These are phyloP conservation scores for Lactarius sp. DNA, from an alignment of 768 basidiomycete genomes.

Conservation along the genomic window DNA sequence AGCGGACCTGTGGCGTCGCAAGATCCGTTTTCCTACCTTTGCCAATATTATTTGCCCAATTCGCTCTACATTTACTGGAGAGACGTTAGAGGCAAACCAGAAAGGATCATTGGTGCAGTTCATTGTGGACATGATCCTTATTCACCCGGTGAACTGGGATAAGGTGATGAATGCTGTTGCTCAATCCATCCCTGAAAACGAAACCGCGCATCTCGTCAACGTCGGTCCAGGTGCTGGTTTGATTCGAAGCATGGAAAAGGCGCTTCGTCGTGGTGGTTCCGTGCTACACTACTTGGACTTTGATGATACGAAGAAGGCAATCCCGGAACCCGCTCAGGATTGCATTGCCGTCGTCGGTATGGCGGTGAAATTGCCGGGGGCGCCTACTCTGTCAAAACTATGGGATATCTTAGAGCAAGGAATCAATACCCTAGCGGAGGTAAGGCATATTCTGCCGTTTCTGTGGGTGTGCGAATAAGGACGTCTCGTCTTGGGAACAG, in stretches of 20 bases:
- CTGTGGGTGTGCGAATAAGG: not conserved
- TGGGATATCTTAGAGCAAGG: constrained; percentile 60
- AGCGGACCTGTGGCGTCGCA: constrained; percentile 40
- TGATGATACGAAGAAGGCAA: not conserved
- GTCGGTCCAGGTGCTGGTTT: constrained; percentile 45
- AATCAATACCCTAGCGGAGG: constrained; percentile 52
- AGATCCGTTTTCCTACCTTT: constrained; percentile 48
- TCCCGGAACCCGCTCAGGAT: constrained; percentile 35
- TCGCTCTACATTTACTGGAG: constrained; percentile 21
- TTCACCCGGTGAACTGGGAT: constrained; percentile 41
- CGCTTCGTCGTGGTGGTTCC: constrained; percentile 29
- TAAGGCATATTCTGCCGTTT: constrained; percentile 29
- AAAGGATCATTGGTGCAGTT: constrained; percentile 15
- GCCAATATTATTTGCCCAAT: constrained; percentile 36
- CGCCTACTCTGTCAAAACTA: constrained; percentile 41
- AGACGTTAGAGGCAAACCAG: constrained; percentile 5
- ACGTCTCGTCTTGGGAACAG: constrained; percentile 34
- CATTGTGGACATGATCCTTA: constrained; percentile 24
- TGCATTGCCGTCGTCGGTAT: constrained; percentile 70
- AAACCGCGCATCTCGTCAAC: constrained; percentile 40
- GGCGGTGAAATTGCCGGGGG: constrained; percentile 56
- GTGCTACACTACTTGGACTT: constrained; percentile 8
- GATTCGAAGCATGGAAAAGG: constrained; percentile 37
- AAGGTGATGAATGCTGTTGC: constrained; percentile 32
- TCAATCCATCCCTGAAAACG: constrained; percentile 26